Conservation (phyloP, 768 basidiomycete genomes). For the Pholiota conissans region DNA sequence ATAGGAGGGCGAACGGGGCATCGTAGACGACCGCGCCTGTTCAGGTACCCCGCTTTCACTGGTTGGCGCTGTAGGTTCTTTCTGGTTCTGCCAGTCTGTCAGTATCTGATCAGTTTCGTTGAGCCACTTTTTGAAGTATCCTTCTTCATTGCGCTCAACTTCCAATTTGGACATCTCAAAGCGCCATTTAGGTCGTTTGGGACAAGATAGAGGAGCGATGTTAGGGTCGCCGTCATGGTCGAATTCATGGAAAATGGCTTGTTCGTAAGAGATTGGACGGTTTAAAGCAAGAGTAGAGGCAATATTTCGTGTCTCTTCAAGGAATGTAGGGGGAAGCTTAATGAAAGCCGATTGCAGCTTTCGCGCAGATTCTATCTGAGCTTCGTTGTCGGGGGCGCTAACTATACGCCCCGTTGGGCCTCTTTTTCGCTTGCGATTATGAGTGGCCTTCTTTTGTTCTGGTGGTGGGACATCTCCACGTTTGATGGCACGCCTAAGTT, state of each 20-base stretch:
- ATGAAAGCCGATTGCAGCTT: conserved; percentile 72
- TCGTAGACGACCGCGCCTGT: conserved; percentile 10
- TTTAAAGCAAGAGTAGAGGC: conserved; percentile 52
- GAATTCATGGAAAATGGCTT: conserved; percentile 34
- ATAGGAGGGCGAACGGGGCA: conserved; percentile 71
- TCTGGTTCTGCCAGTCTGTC: conserved; percentile 44
- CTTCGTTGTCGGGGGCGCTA: conserved; percentile 27
- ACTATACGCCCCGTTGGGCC: conserved; percentile 32
- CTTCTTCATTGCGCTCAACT: conserved; percentile 90
- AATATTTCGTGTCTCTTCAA: conserved; percentile 58
- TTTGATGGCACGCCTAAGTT: conserved; percentile 82
- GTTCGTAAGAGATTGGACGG: conserved; percentile 53
- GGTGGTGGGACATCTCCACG: conserved; percentile 63
- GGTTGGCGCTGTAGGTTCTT: conserved; percentile 5
- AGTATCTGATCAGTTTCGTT: conserved; percentile 59
- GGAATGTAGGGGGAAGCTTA: conserved; percentile 55
- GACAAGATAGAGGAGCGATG: conserved; percentile 40
- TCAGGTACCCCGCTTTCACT: not conserved
- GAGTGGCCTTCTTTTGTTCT: conserved; percentile 27
- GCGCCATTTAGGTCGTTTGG: conserved; percentile 82
- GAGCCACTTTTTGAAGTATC: conserved; percentile 79
- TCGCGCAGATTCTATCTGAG: conserved; percentile 39
- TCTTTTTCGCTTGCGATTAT: conserved; percentile 26
- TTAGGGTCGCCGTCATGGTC: conserved; percentile 17
- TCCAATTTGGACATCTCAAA: conserved; percentile 86